Percentiles rank a stretch among this genome's conserved stretches.
phyloP scores from a whole-genome alignment of 2,329 filamentous ascomycete genomes.

The Rasamsonia emersonii region DNA sequence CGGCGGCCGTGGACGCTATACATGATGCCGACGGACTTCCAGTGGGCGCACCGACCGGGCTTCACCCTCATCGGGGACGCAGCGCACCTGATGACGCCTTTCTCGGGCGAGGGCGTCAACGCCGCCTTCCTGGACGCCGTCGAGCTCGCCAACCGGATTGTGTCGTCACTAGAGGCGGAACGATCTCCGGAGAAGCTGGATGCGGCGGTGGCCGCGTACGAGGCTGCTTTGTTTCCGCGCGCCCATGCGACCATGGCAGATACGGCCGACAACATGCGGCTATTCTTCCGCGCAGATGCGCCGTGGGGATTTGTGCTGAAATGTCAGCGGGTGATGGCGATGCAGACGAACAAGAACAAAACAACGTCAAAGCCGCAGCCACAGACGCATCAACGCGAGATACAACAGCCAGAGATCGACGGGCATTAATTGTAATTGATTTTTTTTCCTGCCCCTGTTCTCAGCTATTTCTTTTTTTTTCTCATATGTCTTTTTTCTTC shows the following conservation, averaged over 20 bases:
- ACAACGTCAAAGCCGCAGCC: no score
- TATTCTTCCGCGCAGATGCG: conserved; percentile 3
- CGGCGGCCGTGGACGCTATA: conserved; percentile 10
- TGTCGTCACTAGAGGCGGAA: no score
- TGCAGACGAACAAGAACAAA: no score
- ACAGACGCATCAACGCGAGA: no score
- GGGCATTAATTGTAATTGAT: background rate
- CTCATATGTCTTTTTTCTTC: no score
- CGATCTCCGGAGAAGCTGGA: conserved; percentile 2
- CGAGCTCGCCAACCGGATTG: conserved; percentile 7
- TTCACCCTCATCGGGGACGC: conserved; percentile 19
- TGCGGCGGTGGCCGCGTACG: conserved; percentile 2
- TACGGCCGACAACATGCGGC: background rate
- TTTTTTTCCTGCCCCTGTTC: background rate
- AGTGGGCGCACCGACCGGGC: conserved; percentile 15
- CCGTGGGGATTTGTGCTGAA: conserved; percentile 1
- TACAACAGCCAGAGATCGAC: no score
- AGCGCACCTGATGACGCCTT: conserved; percentile 21
- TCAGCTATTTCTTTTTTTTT: no score
- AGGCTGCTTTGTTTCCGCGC: conserved; percentile 1
- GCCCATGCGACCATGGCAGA: background rate
- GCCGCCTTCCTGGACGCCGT: conserved; percentile 9
- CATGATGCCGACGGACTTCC: conserved; percentile 17
- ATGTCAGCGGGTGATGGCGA: no score
- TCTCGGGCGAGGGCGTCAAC: conserved; percentile 20